Evolutionary conservation across 2,329 filamentous ascomycete species (phyloP).

Genomic region (Neopestalotiopsis rosae): DNA sequence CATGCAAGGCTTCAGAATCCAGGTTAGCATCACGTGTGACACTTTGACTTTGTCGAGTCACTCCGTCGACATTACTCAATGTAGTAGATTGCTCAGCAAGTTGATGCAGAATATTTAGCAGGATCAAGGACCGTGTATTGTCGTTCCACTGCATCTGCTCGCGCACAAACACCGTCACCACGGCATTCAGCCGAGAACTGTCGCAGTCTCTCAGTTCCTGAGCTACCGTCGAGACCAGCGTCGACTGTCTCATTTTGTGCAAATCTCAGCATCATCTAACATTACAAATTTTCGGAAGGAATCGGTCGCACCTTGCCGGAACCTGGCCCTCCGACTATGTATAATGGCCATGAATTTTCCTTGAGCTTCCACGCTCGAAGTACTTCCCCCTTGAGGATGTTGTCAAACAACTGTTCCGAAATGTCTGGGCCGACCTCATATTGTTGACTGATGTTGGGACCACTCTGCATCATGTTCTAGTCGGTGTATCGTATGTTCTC

Average conservation of each 20-base stretch:
- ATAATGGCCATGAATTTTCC: neutral
- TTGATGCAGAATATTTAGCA: neutral
- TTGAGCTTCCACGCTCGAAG: neutral
- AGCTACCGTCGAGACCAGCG: neutral
- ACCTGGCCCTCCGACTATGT: constrained; percentile 6
- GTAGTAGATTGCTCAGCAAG: neutral
- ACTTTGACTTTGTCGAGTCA: neutral
- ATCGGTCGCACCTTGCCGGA: constrained; percentile 8
- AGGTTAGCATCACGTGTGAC: neutral
- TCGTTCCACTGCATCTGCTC: neutral
- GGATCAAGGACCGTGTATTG: neutral
- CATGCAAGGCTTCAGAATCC: neutral
- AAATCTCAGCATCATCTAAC: neutral
- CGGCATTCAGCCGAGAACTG: neutral
- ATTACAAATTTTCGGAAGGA: neutral
- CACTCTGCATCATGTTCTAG: neutral
- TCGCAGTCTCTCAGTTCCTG: neutral
- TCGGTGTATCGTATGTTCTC: too few relatives aligned
- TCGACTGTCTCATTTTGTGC: neutral
- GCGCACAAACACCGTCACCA: neutral
- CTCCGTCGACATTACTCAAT: neutral
- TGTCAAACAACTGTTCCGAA: constrained; percentile 6
- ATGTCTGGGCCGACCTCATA: constrained; percentile 4
- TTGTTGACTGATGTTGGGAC: neutral
- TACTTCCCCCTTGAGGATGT: neutral